phyloP scores from a whole-genome alignment of 768 basidiomycete genomes.

The Russula compacta region DNA sequence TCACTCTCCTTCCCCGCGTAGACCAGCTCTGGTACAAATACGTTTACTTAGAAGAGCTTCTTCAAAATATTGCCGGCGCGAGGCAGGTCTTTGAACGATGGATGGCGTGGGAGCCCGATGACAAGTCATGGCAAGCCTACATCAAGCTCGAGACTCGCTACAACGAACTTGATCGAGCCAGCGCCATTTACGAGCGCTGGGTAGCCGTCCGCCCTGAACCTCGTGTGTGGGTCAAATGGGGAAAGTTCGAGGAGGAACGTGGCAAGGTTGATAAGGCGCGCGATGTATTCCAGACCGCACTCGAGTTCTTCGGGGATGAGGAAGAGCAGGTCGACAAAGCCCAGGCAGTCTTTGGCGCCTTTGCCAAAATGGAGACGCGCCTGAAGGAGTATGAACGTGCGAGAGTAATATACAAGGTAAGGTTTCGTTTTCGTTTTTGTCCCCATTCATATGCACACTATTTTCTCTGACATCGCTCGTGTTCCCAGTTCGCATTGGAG shows the following conservation, averaged over 20 bases:
- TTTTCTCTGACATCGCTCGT: background rate
- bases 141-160: constrained; percentile 97
- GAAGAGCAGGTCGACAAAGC: constrained; percentile 65
- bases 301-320: constrained; percentile 57
- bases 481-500: constrained; percentile 78
- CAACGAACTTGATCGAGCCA: constrained; percentile 83
- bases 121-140: constrained; percentile 99
- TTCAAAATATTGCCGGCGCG: constrained; percentile 92
- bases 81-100: constrained; percentile 98
- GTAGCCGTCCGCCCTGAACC: constrained; percentile 62
- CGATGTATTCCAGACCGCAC: constrained; percentile 57
- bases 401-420: constrained; percentile 91
- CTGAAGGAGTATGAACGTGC: constrained; percentile 96
- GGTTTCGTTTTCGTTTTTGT: constrained; percentile 18
- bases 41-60: constrained; percentile 93
- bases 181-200: constrained; percentile 89
- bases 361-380: constrained; percentile 96
- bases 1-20: constrained; percentile 91
- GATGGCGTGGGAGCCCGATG: constrained; percentile 99
- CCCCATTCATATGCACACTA: background rate
- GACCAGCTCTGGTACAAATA: constrained; percentile 99
- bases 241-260: constrained; percentile 56
- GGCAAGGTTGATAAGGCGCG: constrained; percentile 52
- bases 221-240: constrained; percentile 58
- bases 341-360: constrained; percentile 86